These are phyloP conservation scores for Benincasa hispida DNA, from an alignment of 306 rosid genomes.

Conservation along the genomic window DNA sequence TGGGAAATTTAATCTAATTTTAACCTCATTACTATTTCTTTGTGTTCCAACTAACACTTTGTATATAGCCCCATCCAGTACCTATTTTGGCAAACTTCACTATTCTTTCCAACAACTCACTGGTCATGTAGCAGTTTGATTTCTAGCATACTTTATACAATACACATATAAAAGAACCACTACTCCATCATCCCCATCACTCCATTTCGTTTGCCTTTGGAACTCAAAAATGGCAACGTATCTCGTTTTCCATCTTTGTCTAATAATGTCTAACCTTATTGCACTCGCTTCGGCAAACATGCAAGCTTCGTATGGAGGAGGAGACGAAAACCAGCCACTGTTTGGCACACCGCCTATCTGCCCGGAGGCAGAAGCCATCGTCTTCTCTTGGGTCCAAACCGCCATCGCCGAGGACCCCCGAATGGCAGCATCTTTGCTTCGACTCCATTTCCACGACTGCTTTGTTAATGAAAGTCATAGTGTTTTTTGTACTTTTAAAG, in stretches of 20 bases:
- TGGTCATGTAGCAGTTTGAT: not conserved
- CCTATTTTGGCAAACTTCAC: not conserved
- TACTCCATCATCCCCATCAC: not conserved
- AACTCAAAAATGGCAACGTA: not conserved
- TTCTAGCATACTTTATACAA: not conserved
- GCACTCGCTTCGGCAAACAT: not conserved
- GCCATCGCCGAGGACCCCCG: constrained; percentile 47
- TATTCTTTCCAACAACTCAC: not conserved
- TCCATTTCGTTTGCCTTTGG: not conserved
- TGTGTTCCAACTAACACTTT: not conserved
- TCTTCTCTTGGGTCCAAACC: constrained; percentile 47
- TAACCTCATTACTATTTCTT: not conserved
- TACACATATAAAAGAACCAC: not conserved
- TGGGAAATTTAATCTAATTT: not conserved
- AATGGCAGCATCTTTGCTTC: constrained; percentile 82
- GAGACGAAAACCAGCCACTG: constrained; percentile 16
- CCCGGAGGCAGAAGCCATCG: constrained; percentile 55
- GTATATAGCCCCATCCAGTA: not conserved
- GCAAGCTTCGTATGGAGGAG: not conserved
- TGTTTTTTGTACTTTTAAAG: not conserved
- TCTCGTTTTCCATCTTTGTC: not conserved
- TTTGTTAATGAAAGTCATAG: constrained; percentile 62
- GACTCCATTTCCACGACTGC: constrained; percentile 87
- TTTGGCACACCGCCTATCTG: constrained; percentile 27
- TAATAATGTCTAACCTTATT: not conserved